Evolutionary conservation across 352 stramenopile genomes (phyloP).

Genomic region (Pythium pyrilobum): DNA sequence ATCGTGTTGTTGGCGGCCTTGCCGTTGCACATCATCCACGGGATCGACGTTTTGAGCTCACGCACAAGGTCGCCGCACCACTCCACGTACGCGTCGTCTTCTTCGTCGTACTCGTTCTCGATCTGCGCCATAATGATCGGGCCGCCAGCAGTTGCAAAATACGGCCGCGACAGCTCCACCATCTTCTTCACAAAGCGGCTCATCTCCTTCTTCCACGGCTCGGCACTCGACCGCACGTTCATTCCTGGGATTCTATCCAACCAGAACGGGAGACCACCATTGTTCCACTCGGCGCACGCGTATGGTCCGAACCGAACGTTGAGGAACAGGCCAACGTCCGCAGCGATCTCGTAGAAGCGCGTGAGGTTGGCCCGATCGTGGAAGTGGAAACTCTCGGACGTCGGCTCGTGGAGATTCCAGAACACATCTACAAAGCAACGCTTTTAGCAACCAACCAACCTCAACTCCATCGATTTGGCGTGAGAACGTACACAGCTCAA

Average conservation of each 20-base stretch:
- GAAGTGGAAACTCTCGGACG: conserved; percentile 51
- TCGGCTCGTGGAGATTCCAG: conserved; percentile 65
- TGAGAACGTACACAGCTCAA: conserved; percentile 57
- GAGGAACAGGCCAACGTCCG: conserved; percentile 50
- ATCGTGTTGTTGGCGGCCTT: conserved; percentile 64
- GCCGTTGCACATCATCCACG: conserved; percentile 75
- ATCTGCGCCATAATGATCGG: conserved; percentile 76
- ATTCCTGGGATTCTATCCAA: conserved; percentile 47
- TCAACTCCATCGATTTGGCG: not conserved
- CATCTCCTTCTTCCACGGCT: conserved; percentile 45
- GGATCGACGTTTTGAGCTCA: conserved; percentile 50
- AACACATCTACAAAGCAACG: conserved; percentile 42
- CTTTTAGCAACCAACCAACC: not conserved
- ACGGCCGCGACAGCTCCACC: conserved; percentile 55
- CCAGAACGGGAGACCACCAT: conserved; percentile 58
- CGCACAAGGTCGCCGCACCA: conserved; percentile 54
- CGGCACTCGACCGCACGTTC: conserved; percentile 43
- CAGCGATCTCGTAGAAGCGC: conserved; percentile 52
- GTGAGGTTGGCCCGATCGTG: conserved; percentile 46
- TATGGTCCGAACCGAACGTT: conserved; percentile 69
- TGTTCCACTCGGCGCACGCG: conserved; percentile 62
- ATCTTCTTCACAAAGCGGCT: conserved; percentile 56
- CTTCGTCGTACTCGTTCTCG: conserved; percentile 52
- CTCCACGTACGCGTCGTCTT: conserved; percentile 44
- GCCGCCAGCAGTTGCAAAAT: conserved; percentile 52